Percentiles rank a stretch among this genome's conserved stretches.
These are phyloP conservation scores for Penstemon newberryi DNA, from an alignment of 257 asterid genomes.

Conservation along the genomic window DNA sequence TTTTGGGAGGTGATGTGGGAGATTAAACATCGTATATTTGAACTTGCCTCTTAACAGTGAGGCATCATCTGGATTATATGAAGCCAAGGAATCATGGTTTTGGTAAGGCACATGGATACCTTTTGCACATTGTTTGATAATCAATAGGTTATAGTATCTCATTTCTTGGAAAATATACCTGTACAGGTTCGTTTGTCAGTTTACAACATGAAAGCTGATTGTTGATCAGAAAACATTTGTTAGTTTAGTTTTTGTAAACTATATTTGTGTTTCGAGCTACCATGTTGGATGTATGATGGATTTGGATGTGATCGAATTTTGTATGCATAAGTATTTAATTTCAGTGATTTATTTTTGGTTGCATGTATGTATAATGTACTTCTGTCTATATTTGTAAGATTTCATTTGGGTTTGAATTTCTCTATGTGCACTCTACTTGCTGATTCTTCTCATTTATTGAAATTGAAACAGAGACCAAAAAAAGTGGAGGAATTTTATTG, in stretches of 20 bases:
- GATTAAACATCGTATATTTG: slow-evolving; percentile 8
- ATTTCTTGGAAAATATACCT: slow-evolving; percentile 23
- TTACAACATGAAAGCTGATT: slow-evolving; percentile 12
- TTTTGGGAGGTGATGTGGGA: slow-evolving; percentile 23
- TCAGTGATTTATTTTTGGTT: not conserved
- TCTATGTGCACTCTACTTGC: not conserved
- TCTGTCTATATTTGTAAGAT: no score
- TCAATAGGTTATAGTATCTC: slow-evolving; percentile 16
- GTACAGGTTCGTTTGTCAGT: slow-evolving; percentile 38
- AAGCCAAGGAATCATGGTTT: slow-evolving; percentile 20
- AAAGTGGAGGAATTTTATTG: not conserved
- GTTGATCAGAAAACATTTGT: slow-evolving; percentile 18
- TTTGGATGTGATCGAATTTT: slow-evolving; percentile 23
- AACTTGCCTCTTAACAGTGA: slow-evolving; percentile 8
- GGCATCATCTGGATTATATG: slow-evolving; percentile 10
- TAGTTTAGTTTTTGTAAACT: slow-evolving; percentile 22
- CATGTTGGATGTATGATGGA: slow-evolving; percentile 29
- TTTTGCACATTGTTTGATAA: slow-evolving; percentile 24
- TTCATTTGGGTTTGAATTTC: no score
- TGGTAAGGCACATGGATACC: slow-evolving; percentile 14
- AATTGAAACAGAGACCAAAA: not conserved
- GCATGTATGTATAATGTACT: no score
- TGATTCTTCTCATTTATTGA: not conserved
- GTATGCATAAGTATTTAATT: slow-evolving; percentile 10
- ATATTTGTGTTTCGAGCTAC: slow-evolving; percentile 21